A percentile compares a stretch with the other conserved stretches of the same genome.
Evolutionary conservation across 257 asterid species (phyloP).

Genomic region (Scutellaria baicalensis): DNA sequence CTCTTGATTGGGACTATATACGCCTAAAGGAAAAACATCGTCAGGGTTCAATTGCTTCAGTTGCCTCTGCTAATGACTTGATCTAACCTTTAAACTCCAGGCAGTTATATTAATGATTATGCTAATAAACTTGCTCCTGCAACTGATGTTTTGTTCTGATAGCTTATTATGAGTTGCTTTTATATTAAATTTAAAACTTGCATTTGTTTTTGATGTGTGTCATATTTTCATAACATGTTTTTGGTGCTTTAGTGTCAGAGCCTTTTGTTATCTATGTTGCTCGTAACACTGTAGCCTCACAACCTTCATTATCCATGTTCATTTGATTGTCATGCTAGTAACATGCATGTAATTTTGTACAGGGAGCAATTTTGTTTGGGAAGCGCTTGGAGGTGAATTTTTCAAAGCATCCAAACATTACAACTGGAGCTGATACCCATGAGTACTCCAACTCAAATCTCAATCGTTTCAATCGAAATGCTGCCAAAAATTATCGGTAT

Average conservation of each 20-base stretch:
- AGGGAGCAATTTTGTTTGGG: constrained; percentile 88
- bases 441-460: constrained; percentile 92
- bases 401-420: constrained; percentile 77
- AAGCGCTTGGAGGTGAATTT: constrained; percentile 93
- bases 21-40: not conserved
- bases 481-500: constrained; percentile 89
- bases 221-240: no score
- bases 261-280: no score
- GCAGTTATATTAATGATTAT: not conserved
- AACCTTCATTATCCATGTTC: not conserved
- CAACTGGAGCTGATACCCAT: constrained; percentile 85
- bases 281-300: not conserved
- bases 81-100: not conserved
- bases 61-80: not conserved
- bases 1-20: not conserved
- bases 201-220: not conserved
- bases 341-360: not conserved
- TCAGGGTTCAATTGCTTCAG: not conserved
- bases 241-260: constrained; percentile 11
- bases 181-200: no score
- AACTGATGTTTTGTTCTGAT: no score
- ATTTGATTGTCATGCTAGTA: not conserved
- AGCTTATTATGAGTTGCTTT: no score
- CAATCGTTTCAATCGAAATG: constrained; percentile 92
- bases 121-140: not conserved